These are phyloP conservation scores for Plasmodium coatneyi DNA, from an alignment of 169 alveolate species.

Conservation along the genomic window DNA sequence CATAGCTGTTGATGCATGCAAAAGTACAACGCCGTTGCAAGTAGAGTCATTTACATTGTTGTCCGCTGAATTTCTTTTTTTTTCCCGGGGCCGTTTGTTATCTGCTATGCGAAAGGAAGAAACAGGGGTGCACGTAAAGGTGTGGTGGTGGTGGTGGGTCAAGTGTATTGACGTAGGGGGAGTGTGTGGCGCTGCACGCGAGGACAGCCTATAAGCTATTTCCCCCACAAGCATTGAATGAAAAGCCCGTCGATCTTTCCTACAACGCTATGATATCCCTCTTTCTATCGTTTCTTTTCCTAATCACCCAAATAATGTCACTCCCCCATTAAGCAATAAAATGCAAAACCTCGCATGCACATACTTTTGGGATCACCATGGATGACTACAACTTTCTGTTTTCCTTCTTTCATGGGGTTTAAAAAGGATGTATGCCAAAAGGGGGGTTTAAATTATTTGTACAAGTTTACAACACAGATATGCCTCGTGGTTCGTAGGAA, in stretches of 20 bases:
- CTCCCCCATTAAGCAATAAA: background rate
- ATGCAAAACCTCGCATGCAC: background rate
- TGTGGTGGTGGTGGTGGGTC: background rate
- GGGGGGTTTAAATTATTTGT: background rate
- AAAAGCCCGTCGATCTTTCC: background rate
- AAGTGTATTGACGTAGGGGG: background rate
- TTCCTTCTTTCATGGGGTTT: conserved; percentile 43
- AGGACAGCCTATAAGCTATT: background rate
- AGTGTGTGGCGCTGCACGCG: background rate
- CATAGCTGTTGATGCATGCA: background rate
- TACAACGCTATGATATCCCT: background rate
- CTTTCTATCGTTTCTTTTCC: background rate
- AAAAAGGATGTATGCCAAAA: background rate
- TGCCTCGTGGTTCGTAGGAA: background rate
- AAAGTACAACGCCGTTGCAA: background rate
- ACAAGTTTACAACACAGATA: background rate
- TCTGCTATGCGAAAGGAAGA: background rate
- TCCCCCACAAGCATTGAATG: background rate
- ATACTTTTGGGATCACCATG: conserved; percentile 32
- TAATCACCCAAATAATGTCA: background rate
- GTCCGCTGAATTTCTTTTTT: background rate
- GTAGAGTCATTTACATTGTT: conserved; percentile 21
- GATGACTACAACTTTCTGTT: background rate
- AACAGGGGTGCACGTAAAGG: background rate
- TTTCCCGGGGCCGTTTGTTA: conserved; percentile 17